Base-by-base conservation (phyloP, 345 rosid species). In the Populus deltoides region DNA sequence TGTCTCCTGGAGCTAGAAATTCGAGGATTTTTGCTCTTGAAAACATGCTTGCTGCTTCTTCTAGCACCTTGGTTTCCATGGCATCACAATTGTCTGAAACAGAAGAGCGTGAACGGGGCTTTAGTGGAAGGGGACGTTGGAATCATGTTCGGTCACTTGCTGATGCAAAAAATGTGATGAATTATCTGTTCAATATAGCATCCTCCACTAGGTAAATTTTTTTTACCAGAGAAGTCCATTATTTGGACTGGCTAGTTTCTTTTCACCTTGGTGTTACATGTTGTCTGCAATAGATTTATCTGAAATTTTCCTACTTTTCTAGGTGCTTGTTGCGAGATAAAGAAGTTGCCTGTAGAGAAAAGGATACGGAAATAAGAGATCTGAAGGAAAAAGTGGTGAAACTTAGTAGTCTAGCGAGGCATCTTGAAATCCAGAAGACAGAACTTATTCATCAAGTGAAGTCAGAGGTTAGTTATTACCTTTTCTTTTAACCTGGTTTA, bases 1-100 rank as follows among this genome's bases (percentile, higher is more conserved):
- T 96, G 95, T 96, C 99, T 72, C 99, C 99, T 74, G 97, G 99
- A 73, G 99, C 98, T 67, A 85, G 98, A 85, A 92, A 92, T 77
- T 96, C 99, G 8, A 90, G 99, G 77, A 91, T 91, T 74, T 93
- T 87, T 87, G 98, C 98, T 17, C 90, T 96, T 75, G 97, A 96
- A 87, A 96, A 91, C 82, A 96, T 96, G 99, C 98, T 93, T 75
- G 86, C 92, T 20, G 84, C 97, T 76, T 89, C 99, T 63, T 93
- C 99, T 76, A 89, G 88, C 82, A 85, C 97, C 36, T 68, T 96
- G 68, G 98, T 96, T 72, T 87, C 97, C 57, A 96, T 96, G 99
- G 99, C 99, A 79, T 91, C 99, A 25, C 99, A 96, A 4, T 81
- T 96, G 76, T 96, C 99, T 45, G 99, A 93, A 87, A 98, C 98